Conservation (phyloP, 306 rosid species). For the Pueraria montana region DNA sequence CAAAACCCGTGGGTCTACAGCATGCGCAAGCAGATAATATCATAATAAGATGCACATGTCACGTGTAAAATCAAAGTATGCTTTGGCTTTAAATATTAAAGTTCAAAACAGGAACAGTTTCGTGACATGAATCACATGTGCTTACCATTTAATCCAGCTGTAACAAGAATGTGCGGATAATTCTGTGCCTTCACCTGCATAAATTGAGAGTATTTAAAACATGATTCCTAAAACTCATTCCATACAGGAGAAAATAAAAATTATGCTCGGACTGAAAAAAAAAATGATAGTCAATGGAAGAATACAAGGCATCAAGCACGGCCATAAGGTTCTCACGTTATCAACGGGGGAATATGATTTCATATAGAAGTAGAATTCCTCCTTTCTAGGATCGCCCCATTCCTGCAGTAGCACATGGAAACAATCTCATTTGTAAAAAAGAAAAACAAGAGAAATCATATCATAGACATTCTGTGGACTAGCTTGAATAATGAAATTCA, state of each 20-base stretch:
- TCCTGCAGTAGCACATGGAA: slow-evolving; percentile 70
- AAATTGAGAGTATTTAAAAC: slow-evolving; percentile 18
- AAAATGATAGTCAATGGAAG: slow-evolving; percentile 30
- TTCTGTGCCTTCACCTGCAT: slow-evolving; percentile 79
- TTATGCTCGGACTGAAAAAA: slow-evolving; percentile 18
- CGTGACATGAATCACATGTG: background rate
- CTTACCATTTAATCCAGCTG: slow-evolving; percentile 95
- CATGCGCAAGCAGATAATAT: slow-evolving; percentile 38
- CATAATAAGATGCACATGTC: slow-evolving; percentile 5
- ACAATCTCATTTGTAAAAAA: slow-evolving; percentile 25
- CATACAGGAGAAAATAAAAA: slow-evolving; percentile 25
- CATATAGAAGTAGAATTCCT: slow-evolving; percentile 94
- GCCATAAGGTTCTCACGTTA: slow-evolving; percentile 71
- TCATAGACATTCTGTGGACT: slow-evolving; percentile 11
- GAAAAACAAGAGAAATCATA: slow-evolving; percentile 39
- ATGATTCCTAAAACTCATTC: slow-evolving; percentile 22
- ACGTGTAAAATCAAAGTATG: slow-evolving; percentile 26
- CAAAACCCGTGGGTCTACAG: slow-evolving; percentile 88
- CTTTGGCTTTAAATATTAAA: slow-evolving; percentile 11
- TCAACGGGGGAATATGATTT: slow-evolving; percentile 98
- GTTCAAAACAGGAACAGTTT: slow-evolving; percentile 6
- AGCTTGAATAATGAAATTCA: slow-evolving; percentile 36
- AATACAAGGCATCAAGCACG: slow-evolving; percentile 30
- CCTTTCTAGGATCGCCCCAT: slow-evolving; percentile 98
- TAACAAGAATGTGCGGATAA: slow-evolving; percentile 88